phyloP scores from a whole-genome alignment of 176 grass and related monocot species.

The Zea mays region DNA sequence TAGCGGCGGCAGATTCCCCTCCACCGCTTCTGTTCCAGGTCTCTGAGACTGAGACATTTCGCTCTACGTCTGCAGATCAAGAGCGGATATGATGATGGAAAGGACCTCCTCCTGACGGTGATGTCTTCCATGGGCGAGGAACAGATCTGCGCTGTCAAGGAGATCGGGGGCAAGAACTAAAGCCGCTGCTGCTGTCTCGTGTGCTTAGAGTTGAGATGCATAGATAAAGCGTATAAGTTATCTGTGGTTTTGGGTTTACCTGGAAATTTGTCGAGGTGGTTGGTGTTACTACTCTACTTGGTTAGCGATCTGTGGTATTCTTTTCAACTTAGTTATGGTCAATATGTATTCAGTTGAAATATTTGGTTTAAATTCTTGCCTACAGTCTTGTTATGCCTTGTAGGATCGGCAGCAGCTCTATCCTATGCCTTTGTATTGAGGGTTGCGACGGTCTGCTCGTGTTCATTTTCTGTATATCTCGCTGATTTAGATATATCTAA shows the following conservation, averaged over 20 bases:
- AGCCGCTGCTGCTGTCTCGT: not conserved
- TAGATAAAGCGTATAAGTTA: constrained; percentile 30
- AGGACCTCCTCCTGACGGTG: constrained; percentile 61
- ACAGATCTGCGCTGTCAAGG: constrained; percentile 58
- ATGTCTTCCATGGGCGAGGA: constrained; percentile 67
- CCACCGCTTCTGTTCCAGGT: not conserved
- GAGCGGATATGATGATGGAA: constrained; percentile 52
- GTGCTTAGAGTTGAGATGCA: constrained; percentile 30
- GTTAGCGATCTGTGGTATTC: constrained; percentile 3
- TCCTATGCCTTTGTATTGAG: too few relatives aligned
- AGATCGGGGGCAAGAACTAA: constrained; percentile 45
- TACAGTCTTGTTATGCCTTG: too few relatives aligned
- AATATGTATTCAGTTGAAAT: not conserved
- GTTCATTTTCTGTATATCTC: too few relatives aligned
- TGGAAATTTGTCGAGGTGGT: constrained; percentile 17
- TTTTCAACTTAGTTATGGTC: constrained; percentile 11
- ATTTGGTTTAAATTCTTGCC: too few relatives aligned
- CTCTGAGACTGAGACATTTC: not conserved
- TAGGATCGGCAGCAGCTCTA: too few relatives aligned
- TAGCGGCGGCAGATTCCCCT: not conserved
- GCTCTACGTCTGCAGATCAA: constrained; percentile 32
- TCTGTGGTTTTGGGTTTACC: constrained; percentile 23
- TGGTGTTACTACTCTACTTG: not conserved
- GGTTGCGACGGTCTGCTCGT: too few relatives aligned
- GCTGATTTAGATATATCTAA: too few relatives aligned